Evolutionary conservation across 169 alveolate species (phyloP), one percentile per base, ranked within the genome.

Genomic region (Plasmodium vivax): DNA sequence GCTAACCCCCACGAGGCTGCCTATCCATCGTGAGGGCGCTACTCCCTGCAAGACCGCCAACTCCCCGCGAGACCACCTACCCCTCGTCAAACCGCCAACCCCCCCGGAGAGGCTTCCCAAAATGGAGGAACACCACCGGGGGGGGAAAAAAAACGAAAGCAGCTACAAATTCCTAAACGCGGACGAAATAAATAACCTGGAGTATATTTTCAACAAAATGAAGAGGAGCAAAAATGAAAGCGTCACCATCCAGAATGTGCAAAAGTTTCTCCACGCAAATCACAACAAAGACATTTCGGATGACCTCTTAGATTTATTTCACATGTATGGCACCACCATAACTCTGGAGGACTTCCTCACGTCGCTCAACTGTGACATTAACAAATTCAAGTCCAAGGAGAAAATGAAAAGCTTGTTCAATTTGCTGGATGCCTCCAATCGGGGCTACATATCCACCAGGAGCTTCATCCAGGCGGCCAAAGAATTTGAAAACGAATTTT

Each of bases 171-270:
- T 27, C 36, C 73, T 90, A 74, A 90, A 90, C 43, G 32, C 94
- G 2, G 94, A 90, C 54, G 94, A 90, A 74, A 90, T 90, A 80
- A 90, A 74, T 81, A 90, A 90, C 54, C 36, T 90, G 36, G 94
- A 80, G 47, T 90, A 80, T 8, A 90, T 90, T 56, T 90, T 90
- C 45, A 90, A 90, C 72, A 90, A 79, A 80, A 38, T 90, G 71
- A 90, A 80, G 47, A 90, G 72, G 27, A 80, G 80, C 54, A 80
- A 90, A 90, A 45, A 80, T 80, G 90, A 79, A 74, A 34, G 80
- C 43, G 83, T 90, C 14, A 68, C 94, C 16, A 68, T 90, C 27
- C 88, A 90, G 32, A 80, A 23, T 80, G 30, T 90, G 27, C 82
- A 90, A 19, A 90, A 80, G 71, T 90, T 80, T 79, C 84, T 90